Conservation (phyloP, 371 early-diverging fungal species). For the Rhizopus stolonifer region DNA sequence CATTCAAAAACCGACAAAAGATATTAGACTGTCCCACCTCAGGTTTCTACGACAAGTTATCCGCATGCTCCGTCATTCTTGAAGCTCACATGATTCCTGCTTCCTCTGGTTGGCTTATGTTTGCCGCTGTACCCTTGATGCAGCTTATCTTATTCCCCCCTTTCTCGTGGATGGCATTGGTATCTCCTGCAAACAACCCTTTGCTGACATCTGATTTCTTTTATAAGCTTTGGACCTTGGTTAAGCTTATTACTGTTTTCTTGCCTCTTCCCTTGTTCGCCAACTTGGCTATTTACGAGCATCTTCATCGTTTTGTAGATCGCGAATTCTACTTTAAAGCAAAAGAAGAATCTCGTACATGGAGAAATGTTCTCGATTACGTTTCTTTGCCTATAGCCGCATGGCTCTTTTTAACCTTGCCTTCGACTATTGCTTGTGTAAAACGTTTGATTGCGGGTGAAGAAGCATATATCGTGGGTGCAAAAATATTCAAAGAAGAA, state of each 20-base stretch:
- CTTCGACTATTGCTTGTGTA: conserved; percentile 53
- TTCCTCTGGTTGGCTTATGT: conserved; percentile 57
- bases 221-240: conserved; percentile 47
- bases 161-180: conserved; percentile 31
- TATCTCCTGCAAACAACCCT: conserved; percentile 44
- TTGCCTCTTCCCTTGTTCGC: conserved; percentile 55
- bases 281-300: conserved; percentile 52
- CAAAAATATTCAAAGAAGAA: conserved; percentile 43
- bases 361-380: conserved; percentile 51
- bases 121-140: conserved; percentile 54
- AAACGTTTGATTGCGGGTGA: conserved; percentile 45
- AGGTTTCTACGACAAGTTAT: conserved; percentile 39
- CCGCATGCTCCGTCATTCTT: conserved; percentile 43
- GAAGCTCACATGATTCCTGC: conserved; percentile 56
- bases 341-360: conserved; percentile 46
- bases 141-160: conserved; percentile 50
- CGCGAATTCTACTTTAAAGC: conserved; percentile 42
- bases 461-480: conserved; percentile 52
- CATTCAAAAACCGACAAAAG: conserved; percentile 24
- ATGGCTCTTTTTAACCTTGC: conserved; percentile 57
- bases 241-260: conserved; percentile 49
- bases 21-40: conserved; percentile 20
- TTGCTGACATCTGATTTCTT: conserved; percentile 49
- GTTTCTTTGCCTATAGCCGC: conserved; percentile 51
- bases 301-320: conserved; percentile 48